These are phyloP conservation scores for Mitragyna speciosa DNA, from an alignment of 257 asterid species.

Conservation along the genomic window DNA sequence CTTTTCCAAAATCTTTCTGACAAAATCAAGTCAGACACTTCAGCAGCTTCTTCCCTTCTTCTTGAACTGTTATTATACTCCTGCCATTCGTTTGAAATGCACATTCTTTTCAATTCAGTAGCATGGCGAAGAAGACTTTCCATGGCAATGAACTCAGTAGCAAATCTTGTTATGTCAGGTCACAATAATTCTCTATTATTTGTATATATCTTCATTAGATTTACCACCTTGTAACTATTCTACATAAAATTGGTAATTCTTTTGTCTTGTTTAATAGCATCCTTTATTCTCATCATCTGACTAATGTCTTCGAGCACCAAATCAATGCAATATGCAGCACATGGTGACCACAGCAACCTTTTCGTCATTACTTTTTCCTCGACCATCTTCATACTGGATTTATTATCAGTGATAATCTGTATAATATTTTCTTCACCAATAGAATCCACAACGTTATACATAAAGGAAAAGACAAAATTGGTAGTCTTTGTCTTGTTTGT, in stretches of 20 bases:
- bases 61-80: too few relatives aligned
- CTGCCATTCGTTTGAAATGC: too few relatives aligned
- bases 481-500: neutral
- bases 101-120: too few relatives aligned
- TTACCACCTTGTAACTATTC: constrained; percentile 5
- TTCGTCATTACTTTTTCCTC: neutral
- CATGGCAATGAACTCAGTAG: too few relatives aligned
- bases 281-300: neutral
- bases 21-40: too few relatives aligned
- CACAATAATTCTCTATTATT: neutral
- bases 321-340: neutral
- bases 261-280: too few relatives aligned
- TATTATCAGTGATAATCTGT: neutral
- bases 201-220: neutral
- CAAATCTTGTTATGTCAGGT: too few relatives aligned
- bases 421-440: constrained; percentile 1
- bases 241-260: neutral
- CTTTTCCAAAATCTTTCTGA: too few relatives aligned
- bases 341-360: neutral
- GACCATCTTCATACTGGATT: neutral
- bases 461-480: neutral
- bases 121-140: too few relatives aligned
- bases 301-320: neutral
- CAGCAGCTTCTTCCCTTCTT: too few relatives aligned
- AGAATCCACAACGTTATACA: neutral